Base-by-base conservation (phyloP, 805 yeast genomes). In the Yamadazyma laniorum region DNA sequence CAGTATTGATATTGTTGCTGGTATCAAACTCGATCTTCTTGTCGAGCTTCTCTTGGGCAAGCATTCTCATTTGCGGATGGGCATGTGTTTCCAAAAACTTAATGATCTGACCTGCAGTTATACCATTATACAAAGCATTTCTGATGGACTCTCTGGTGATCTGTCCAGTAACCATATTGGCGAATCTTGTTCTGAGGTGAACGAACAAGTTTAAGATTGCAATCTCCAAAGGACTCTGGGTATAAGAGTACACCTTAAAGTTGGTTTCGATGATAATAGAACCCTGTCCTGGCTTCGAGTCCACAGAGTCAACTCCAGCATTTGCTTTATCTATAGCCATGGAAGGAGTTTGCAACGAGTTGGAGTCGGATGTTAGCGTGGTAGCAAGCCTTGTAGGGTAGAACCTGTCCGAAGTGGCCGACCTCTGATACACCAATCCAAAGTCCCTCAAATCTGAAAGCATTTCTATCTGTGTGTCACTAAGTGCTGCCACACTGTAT, bases 361-460 rank as follows among this genome's bases (percentile, higher is more conserved):
- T 77, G 1, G 86, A 74, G 49, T 90, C 97, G 0, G 96, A 84
- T 0, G 97, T 90, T 38, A 90, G 66, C 14, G 95, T 84, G 0
- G 96, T 86, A 1, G 97, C 95, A 34, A 90, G 64, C 47, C 95
- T 69, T 0, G 98, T 91, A 2, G 98, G 97, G 57, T 87, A 90
- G 55, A 89, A 91, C 22, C 85, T 66, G 31, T 75, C 64, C 2
- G 82, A 70, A 19, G 73, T 70, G 25, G 79, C 72, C 7, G 61
- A 47, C 61, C 76, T 44, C 74, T 75, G 67, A 57, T 87, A 89
- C 2, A 93, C 88, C 35, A 93, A 67, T 0, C 99, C 99, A 53
- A 87, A 90, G 57, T 93, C 98, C 32, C 87, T 71, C 47, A 93
- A 72, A 59, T 93, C 98, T 30, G 84, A 87, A 54, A 93, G 70